Percentiles rank a stretch among this genome's conserved stretches.
phyloP scores from a whole-genome alignment of 176 grass and related monocot species.

The Ensete glaucum region DNA sequence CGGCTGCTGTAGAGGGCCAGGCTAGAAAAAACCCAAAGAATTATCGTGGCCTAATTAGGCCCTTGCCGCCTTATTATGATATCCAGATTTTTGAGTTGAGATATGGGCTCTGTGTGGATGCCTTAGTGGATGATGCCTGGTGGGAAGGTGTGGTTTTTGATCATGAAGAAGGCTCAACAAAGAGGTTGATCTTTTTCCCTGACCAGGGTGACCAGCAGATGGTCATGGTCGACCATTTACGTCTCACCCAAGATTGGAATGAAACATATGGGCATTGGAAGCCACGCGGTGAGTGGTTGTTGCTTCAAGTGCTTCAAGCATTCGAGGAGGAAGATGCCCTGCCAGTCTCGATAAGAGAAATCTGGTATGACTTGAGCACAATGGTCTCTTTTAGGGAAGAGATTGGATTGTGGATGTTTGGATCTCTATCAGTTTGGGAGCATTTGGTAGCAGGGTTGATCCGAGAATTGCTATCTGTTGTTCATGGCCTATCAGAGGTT shows the following conservation, averaged over 20 bases:
- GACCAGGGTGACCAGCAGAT: constrained; percentile 55
- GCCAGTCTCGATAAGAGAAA: constrained; percentile 44
- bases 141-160: constrained; percentile 77
- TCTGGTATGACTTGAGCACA: constrained; percentile 55
- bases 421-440: constrained; percentile 26
- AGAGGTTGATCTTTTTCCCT: constrained; percentile 54
- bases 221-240: constrained; percentile 34
- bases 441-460: constrained; percentile 31
- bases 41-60: constrained; percentile 23
- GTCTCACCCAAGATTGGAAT: constrained; percentile 56
- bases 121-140: constrained; percentile 37
- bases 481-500: constrained; percentile 12
- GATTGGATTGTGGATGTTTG: constrained; percentile 46
- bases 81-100: constrained; percentile 27
- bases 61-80: constrained; percentile 23
- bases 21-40: neutral
- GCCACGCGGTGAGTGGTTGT: constrained; percentile 50
- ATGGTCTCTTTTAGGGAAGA: constrained; percentile 29
- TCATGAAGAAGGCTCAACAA: constrained; percentile 32
- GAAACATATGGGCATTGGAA: constrained; percentile 61
- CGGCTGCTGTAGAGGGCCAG: constrained; percentile 21
- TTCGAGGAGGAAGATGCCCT: constrained; percentile 40
- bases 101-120: constrained; percentile 65
- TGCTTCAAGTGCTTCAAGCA: constrained; percentile 43
- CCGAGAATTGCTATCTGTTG: constrained; percentile 35